Base-by-base conservation (phyloP, 495 filamentous ascomycete genomes). In the Aspergillus bridgeri region DNA sequence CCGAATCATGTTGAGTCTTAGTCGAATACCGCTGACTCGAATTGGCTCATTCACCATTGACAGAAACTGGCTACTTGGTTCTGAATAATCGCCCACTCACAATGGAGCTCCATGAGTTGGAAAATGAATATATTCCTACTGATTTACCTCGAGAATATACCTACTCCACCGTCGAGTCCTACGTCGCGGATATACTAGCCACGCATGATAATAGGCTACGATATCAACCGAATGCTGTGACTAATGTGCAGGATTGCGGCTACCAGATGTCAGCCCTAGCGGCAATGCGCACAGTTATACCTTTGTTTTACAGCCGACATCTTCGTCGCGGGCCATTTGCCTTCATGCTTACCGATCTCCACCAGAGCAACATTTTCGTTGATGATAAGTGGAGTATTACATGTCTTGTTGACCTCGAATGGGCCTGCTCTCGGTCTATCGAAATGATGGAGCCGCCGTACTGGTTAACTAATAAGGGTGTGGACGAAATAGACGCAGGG, bases 21-120 rank as follows among this genome's bases (percentile, higher is more conserved):
- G 61, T 3, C 67, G 66, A 9, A 53, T 69, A 0, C 66, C 66
- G 8, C 60, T 68, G 43, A 62, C 69, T 1, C 60, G 60, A 5
- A 78, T 77, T 42, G 74, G 71, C 4, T 69, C 75, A 7, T 75
- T 76, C 47, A 61, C 38, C 2, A 57, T 76, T 7, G 47, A 66
- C 42, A 38, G 63, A 17, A 55, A 65, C 25, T n/a, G 67, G 72
- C n/a, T 58, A 53, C 17, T 25, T 74, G 2, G 49, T 42, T 0
- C 56, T 78, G 38, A 60, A 42, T 6, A 76, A 76, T 54, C 62
- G 72, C 8, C 74, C 72, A 0, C 65, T 76, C 0, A 45, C 52
- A 8, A 62, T 63, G 57, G 23, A 48, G n/a, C 56, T 69, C 8
- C 54, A 62, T 15, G 50, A 68, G 17, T 38, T 74, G 24, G 73